Conservation (phyloP, 73 alveolate genomes). For the Paramecium bursaria region DNA sequence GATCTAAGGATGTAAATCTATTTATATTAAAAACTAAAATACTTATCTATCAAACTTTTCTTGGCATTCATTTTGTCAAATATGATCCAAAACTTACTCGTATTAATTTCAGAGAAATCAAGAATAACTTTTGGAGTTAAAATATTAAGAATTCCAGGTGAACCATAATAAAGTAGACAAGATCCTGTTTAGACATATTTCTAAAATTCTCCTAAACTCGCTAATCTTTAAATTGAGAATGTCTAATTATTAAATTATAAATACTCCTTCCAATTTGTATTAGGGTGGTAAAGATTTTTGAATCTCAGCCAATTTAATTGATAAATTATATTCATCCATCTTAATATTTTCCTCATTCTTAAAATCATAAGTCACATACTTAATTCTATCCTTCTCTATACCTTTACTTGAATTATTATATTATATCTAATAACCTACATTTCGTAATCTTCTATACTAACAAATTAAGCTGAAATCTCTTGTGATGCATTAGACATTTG, state of each 20-base stretch:
- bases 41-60: conserved; percentile 66
- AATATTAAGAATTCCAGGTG: conserved; percentile 65
- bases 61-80: conserved; percentile 70
- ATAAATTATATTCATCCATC: conserved; percentile 47
- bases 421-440: conserved; percentile 47
- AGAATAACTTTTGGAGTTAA: conserved; percentile 56
- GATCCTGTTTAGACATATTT: conserved; percentile 64
- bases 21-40: too few relatives aligned
- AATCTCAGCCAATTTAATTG: conserved; percentile 17
- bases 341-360: conserved; percentile 57
- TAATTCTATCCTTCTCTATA: conserved; percentile 63
- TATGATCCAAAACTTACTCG: conserved; percentile 47
- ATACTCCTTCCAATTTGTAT: conserved; percentile 68
- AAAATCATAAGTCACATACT: conserved; percentile 61
- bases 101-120: conserved; percentile 61
- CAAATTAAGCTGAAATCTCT: conserved; percentile 32
- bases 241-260: not conserved
- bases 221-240: conserved; percentile 52
- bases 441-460: conserved; percentile 4
- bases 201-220: conserved; percentile 62
- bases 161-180: conserved; percentile 49
- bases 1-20: conserved; percentile 68
- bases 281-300: conserved; percentile 18
- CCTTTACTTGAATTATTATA: conserved; percentile 50
- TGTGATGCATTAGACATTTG: conserved; percentile 1